A percentile compares a stretch with the other conserved stretches of the same genome.
Evolutionary conservation across 2,329 filamentous ascomycete species (phyloP).

Genomic region (Epichloe gansuensis): DNA sequence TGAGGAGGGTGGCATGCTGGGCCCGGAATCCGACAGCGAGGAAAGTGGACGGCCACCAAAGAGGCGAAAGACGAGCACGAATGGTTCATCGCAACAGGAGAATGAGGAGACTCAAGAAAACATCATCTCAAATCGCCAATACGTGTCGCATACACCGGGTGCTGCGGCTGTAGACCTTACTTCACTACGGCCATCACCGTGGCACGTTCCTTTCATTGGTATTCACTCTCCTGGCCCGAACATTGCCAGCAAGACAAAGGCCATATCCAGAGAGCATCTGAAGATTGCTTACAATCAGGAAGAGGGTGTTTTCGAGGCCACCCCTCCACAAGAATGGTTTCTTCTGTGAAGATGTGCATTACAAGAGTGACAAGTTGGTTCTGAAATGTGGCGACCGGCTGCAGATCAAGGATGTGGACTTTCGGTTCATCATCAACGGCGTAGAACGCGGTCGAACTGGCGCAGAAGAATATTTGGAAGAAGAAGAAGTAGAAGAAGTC

Average conservation of each 20-base stretch:
- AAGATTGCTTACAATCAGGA: constrained; percentile 59
- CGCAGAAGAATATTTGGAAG: constrained; percentile 42
- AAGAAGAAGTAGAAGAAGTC: constrained; percentile 30
- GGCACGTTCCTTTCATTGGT: constrained; percentile 52
- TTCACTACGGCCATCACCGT: constrained; percentile 46
- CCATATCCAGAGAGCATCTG: constrained; percentile 62
- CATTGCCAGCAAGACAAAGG: constrained; percentile 52
- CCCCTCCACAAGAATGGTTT: constrained; percentile 54
- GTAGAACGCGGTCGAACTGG: constrained; percentile 45
- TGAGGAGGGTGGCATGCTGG: constrained; percentile 57
- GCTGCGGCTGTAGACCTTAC: constrained; percentile 48
- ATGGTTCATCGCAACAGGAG: constrained; percentile 30
- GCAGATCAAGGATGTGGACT: constrained; percentile 58
- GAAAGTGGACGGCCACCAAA: constrained; percentile 33
- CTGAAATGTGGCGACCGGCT: constrained; percentile 54
- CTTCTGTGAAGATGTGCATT: constrained; percentile 50
- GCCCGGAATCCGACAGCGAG: constrained; percentile 47
- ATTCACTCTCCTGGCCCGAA: constrained; percentile 59
- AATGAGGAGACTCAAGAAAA: constrained; percentile 32
- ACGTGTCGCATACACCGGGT: constrained; percentile 47
- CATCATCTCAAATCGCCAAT: constrained; percentile 45
- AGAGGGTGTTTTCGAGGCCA: constrained; percentile 51
- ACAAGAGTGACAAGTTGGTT: constrained; percentile 41
- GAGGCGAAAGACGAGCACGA: constrained; percentile 33
- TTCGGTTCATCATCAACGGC: constrained; percentile 57